A percentile compares a stretch with the other conserved stretches of the same genome.
Evolutionary conservation across 768 basidiomycete genomes (phyloP).

Genomic region (Pulveroboletus sp.): DNA sequence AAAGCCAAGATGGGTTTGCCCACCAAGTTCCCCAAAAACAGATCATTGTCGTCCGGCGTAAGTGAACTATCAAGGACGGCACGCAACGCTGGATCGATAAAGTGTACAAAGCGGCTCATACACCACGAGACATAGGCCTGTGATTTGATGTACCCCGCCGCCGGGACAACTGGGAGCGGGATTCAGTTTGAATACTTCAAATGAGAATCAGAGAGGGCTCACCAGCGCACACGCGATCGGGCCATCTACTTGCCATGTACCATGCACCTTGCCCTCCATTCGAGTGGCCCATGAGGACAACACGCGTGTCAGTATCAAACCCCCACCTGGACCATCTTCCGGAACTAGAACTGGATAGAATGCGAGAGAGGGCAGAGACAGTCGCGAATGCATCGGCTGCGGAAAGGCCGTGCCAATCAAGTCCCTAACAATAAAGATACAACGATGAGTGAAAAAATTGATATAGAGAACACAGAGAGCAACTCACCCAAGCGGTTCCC

Average conservation of each 20-base stretch:
- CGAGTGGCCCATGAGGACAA: constrained; percentile 84
- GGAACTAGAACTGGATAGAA: constrained; percentile 36
- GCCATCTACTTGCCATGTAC: constrained; percentile 74
- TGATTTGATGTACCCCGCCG: constrained; percentile 83
- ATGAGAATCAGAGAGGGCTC: constrained; percentile 11
- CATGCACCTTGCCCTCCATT: constrained; percentile 92
- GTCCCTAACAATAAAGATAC: constrained; percentile 48
- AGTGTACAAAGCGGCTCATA: constrained; percentile 73
- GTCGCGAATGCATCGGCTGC: constrained; percentile 65
- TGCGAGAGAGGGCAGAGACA: constrained; percentile 51
- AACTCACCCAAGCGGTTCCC: constrained; percentile 72
- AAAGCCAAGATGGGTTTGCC: constrained; percentile 69
- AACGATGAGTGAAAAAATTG: background rate
- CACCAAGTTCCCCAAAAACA: constrained; percentile 77
- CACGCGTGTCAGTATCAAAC: constrained; percentile 38
- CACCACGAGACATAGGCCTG: constrained; percentile 79
- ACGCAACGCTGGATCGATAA: constrained; percentile 69
- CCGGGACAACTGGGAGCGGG: constrained; percentile 57
- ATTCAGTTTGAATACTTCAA: background rate
- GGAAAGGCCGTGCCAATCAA: constrained; percentile 93
- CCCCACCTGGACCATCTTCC: constrained; percentile 40
- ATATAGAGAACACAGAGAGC: background rate
- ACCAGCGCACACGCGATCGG: constrained; percentile 72
- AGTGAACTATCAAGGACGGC: constrained; percentile 73
- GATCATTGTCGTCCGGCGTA: constrained; percentile 83